Evolutionary conservation across 345 rosid genomes (phyloP), one percentile per base, ranked within the genome.

Genomic region (Clarkia xantiana): DNA sequence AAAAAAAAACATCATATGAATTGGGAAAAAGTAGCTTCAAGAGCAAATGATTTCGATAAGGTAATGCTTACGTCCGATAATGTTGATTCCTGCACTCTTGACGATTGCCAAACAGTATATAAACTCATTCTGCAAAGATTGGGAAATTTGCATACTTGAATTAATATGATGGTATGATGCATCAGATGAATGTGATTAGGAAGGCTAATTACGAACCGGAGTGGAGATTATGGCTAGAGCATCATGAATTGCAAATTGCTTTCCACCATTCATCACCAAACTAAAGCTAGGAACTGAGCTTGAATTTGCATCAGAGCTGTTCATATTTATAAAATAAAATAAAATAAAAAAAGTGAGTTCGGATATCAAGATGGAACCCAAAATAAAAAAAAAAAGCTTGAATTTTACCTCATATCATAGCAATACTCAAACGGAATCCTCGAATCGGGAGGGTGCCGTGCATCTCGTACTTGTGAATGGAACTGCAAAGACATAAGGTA

Each of bases 391-490:
- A n/a, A n/a, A n/a, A 9, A 44, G 44, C 34, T 10, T 10, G 10
- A 16, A 45, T 2, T 9, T 45, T 18, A 86, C 89, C 96, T 83
- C 85, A 77, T 77, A 58, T 71, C 79, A 51, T 81, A 83, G 53
- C 97, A 86, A 63, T 71, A 83, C 65, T 83, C 76, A 36, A 79
- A 83, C 39, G 93, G 96, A 52, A 91, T 79, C 61, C 86, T 76
- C 47, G 76, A 51, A 73, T 86, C 86, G 42, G 68, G 75, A 11
- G 79, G 71, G 42, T 64, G 72, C 14, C 69, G 70, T 62, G 54
- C 81, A 71, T 90, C 83, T 56, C 45, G 64, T 43, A 75, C 80
- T 67, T 75, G 93, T 38, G 82, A 76, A 68, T 86, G 77, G 46
- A 86, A 86, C 98, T 78, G 80, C 57, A 59, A 18, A 25, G 17